phyloP scores from a whole-genome alignment of 1,284 basidiomycete genomes.

The Xerocomus nothofagi region DNA sequence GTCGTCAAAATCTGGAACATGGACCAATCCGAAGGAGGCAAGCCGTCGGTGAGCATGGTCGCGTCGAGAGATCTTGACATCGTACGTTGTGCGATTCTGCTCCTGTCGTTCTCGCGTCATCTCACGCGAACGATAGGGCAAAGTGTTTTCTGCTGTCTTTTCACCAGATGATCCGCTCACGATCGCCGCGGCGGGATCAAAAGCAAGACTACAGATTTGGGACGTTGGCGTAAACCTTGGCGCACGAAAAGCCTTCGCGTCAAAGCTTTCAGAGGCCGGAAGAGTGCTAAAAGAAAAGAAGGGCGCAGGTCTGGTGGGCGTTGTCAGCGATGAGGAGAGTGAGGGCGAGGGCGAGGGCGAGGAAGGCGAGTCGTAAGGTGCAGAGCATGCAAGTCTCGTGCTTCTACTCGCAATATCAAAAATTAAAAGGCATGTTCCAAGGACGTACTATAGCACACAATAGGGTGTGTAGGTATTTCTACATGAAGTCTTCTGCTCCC shows the following conservation, averaged over 20 bases:
- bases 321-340: slow-evolving; percentile 69
- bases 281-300: slow-evolving; percentile 64
- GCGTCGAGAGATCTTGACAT: slow-evolving; percentile 91
- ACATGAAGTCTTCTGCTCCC: slow-evolving; percentile 76
- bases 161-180: slow-evolving; percentile 95
- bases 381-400: not conserved
- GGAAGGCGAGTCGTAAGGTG: slow-evolving; percentile 28
- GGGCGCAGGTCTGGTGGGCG: slow-evolving; percentile 67
- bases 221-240: slow-evolving; percentile 81
- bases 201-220: slow-evolving; percentile 94
- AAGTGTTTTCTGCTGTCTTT: slow-evolving; percentile 89
- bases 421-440: slow-evolving; percentile 5
- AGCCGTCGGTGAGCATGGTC: slow-evolving; percentile 84
- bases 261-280: slow-evolving; percentile 72
- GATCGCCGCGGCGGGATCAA: slow-evolving; percentile 90
- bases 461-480: slow-evolving; percentile 28
- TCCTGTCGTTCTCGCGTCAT: not conserved
- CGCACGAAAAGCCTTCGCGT: slow-evolving; percentile 75
- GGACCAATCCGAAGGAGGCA: slow-evolving; percentile 62
- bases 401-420: slow-evolving; percentile 6
- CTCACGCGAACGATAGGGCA: slow-evolving; percentile 61
- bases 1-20: slow-evolving; percentile 96
- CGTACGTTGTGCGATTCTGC: slow-evolving; percentile 58
- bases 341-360: slow-evolving; percentile 57
- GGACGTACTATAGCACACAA: slow-evolving; percentile 15